Evolutionary conservation across 73 alveolate genomes (phyloP).

Genomic region (Strombidium stylifer): DNA sequence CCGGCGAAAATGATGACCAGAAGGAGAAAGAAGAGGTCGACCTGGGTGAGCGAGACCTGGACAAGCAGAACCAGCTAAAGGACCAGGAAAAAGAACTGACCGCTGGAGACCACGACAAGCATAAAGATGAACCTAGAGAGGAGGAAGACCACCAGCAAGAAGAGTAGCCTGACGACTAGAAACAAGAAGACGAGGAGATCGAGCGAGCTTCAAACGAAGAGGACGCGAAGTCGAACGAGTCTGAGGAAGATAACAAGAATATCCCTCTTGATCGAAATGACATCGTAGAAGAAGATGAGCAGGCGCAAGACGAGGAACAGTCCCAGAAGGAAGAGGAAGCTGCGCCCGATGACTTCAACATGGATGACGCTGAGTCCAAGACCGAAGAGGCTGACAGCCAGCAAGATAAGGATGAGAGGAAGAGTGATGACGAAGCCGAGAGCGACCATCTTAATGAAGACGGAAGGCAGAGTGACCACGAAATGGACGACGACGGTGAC

Average conservation of each 20-base stretch:
- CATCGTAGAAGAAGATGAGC: conserved; percentile 39
- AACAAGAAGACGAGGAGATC: conserved; percentile 31
- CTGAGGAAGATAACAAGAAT: conserved; percentile 19
- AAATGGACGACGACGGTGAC: conserved; percentile 15
- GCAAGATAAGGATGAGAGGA: conserved; percentile 52
- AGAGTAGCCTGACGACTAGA: conserved; percentile 33
- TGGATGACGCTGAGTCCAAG: conserved; percentile 54
- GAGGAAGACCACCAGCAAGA: conserved; percentile 55
- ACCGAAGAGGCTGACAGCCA: conserved; percentile 67
- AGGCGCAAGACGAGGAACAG: conserved; percentile 34
- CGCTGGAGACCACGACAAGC: conserved; percentile 59
- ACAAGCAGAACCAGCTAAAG: conserved; percentile 42
- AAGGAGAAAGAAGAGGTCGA: conserved; percentile 67
- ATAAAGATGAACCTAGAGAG: conserved; percentile 52
- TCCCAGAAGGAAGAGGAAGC: conserved; percentile 47
- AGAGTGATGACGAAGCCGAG: conserved; percentile 66
- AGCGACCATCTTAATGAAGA: conserved; percentile 61
- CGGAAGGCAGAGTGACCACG: not conserved
- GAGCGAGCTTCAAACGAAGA: too few relatives aligned
- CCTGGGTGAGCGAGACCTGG: conserved; percentile 51
- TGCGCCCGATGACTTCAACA: conserved; percentile 49
- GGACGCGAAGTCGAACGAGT: not conserved
- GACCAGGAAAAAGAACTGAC: conserved; percentile 53
- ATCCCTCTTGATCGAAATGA: conserved; percentile 37
- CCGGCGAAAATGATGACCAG: conserved; percentile 37